Evolutionary conservation across 805 yeast species (phyloP).

Genomic region (Candida arabinofermentans): DNA sequence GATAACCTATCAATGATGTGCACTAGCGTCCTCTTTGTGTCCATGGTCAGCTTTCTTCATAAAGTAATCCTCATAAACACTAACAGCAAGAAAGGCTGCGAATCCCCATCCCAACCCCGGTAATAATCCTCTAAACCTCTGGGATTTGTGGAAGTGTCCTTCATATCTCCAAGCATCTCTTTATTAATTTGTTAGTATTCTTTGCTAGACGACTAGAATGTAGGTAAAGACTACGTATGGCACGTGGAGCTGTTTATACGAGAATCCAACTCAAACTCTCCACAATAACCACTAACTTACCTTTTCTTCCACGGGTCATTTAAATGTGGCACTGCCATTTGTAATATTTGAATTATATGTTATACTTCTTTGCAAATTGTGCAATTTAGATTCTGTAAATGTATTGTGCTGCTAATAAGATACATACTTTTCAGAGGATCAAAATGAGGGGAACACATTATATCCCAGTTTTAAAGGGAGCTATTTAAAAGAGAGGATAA

Average conservation of each 20-base stretch:
- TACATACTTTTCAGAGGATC: not conserved
- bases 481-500: too few relatives aligned
- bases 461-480: too few relatives aligned
- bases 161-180: constrained; percentile 92
- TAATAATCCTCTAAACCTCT: constrained; percentile 65
- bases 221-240: too few relatives aligned
- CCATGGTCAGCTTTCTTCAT: constrained; percentile 8
- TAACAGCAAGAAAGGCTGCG: constrained; percentile 66
- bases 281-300: constrained; percentile 23
- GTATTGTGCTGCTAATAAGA: too few relatives aligned
- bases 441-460: constrained; percentile 1
- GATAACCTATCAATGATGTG: constrained; percentile 1
- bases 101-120: constrained; percentile 81
- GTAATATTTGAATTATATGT: not conserved
- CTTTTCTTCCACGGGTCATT: constrained; percentile 45
- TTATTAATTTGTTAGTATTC: not conserved
- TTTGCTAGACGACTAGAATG: too few relatives aligned
- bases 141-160: constrained; percentile 70
- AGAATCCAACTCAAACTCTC: too few relatives aligned
- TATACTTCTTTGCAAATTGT: too few relatives aligned
- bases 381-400: too few relatives aligned
- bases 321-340: constrained; percentile 20
- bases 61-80: constrained; percentile 55
- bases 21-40: not conserved
- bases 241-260: too few relatives aligned